Base-by-base conservation (phyloP, 768 basidiomycete genomes). In the Holtermannia corniformis region DNA sequence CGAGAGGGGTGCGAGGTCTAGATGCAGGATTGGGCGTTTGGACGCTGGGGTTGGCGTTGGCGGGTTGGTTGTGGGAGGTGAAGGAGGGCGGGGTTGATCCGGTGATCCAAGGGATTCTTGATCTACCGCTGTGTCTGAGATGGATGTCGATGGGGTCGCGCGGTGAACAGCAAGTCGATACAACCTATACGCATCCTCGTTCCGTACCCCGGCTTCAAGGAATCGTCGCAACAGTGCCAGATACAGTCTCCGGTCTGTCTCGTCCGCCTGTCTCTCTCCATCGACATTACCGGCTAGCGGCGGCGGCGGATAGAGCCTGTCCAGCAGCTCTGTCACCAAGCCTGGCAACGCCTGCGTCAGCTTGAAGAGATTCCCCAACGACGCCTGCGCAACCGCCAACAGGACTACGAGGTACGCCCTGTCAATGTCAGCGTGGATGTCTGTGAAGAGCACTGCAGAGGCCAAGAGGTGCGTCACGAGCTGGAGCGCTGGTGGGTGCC, bases 171-270 rank as follows among this genome's bases (percentile, higher is more conserved):
- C 60, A 14, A 63, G 48, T 11, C 55, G 59, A 51, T 66, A 71
- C 28, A 71, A 45, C 43, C 65, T 45, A 61, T 64, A 64, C 1
- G 57, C 57, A 16, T 63, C 49, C 7, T 47, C 47, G 20, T 65
- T 59, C 19, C 54, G 56, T 3, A 69, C 61, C 1, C 70, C 70
- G 5, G 61, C 64, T 51, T 69, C 65, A 19, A 69, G 44, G 40
- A 65, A 37, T 41, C 60, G 46, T 21, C 59, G 50, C 5, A 71
- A 54, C 26, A 71, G 50, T 5, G 50, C 54, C 4, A 64, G 42
- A 44, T 69, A 61, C 12, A 62, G 27, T 54, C 44, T 21, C 60
- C 61, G 64, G 3, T 46, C 41, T 4, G 49, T 5, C 22, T 12
- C 45, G 16, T 26, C 21, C 13, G 56, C 61, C 1, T 56, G 50